phyloP scores from a whole-genome alignment of 768 basidiomycete species.

The Rossbeevera mucosa region DNA sequence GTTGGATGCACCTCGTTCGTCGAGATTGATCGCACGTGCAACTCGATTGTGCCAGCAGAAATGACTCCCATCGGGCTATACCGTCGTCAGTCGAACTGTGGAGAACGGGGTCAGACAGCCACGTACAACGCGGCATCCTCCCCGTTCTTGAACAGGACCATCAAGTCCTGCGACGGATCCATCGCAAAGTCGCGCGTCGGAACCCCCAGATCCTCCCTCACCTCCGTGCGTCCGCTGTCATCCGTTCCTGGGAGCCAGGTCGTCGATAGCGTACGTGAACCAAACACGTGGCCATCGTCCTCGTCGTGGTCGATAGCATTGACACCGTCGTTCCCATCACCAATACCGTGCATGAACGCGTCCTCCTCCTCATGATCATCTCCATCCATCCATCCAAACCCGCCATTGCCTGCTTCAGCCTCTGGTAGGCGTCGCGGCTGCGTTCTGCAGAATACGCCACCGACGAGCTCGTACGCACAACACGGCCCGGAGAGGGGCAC shows the following conservation, averaged over 20 bases:
- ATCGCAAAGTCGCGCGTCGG: slow-evolving; percentile 54
- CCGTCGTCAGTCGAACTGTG: too few species aligned
- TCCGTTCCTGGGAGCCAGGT: slow-evolving; percentile 17
- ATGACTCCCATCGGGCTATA: slow-evolving; percentile 9
- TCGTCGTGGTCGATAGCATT: neutral
- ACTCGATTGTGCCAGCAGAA: slow-evolving; percentile 19
- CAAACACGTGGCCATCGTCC: neutral
- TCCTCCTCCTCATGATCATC: neutral
- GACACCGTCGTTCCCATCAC: neutral
- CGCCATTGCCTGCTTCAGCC: neutral
- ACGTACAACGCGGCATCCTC: slow-evolving; percentile 15
- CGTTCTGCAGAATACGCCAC: slow-evolving; percentile 51
- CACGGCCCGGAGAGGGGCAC: slow-evolving; percentile 36
- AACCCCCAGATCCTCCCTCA: slow-evolving; percentile 36
- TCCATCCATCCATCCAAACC: neutral
- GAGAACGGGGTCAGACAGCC: too few species aligned
- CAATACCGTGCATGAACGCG: neutral
- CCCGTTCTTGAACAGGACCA: slow-evolving; percentile 38
- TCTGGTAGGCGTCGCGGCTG: slow-evolving; percentile 2
- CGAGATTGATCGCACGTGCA: slow-evolving; percentile 45
- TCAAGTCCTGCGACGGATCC: slow-evolving; percentile 61
- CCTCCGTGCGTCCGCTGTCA: slow-evolving; percentile 12
- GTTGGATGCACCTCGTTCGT: slow-evolving; percentile 39
- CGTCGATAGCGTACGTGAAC: slow-evolving; percentile 24
- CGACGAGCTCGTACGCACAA: slow-evolving; percentile 58